Evolutionary conservation across 495 filamentous ascomycete genomes (phyloP).

Genomic region (Aspergillus coremiiformis): DNA sequence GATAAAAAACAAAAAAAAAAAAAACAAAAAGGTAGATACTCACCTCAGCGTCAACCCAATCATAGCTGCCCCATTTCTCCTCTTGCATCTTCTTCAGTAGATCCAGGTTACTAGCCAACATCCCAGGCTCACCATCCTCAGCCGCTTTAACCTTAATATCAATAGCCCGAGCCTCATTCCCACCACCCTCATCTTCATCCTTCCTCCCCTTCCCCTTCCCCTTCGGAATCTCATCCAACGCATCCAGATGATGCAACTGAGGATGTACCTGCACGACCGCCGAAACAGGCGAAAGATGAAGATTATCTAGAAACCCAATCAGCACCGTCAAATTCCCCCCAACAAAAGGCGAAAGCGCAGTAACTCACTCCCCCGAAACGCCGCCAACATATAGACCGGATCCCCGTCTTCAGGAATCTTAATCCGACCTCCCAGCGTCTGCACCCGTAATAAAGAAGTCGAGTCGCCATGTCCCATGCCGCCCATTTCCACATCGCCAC

Average conservation of each 20-base stretch:
- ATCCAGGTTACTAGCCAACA: slow-evolving; percentile 45
- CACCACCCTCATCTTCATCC: slow-evolving; percentile 40
- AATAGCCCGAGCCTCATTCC: slow-evolving; percentile 52
- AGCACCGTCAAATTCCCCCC: background rate
- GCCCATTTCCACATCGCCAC: slow-evolving; percentile 32
- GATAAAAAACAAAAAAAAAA: background rate
- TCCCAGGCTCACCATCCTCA: slow-evolving; percentile 46
- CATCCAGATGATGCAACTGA: slow-evolving; percentile 70
- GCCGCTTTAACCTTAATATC: slow-evolving; percentile 61
- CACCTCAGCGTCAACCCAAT: slow-evolving; percentile 65
- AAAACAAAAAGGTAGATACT: slow-evolving; percentile 7
- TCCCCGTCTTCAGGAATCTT: slow-evolving; percentile 48
- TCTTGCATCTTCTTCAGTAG: slow-evolving; percentile 55
- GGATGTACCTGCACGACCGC: slow-evolving; percentile 67
- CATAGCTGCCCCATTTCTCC: slow-evolving; percentile 57
- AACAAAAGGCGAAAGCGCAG: slow-evolving; percentile 1
- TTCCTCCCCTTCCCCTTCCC: slow-evolving; percentile 29
- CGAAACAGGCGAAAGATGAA: slow-evolving; percentile 61
- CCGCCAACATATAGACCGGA: slow-evolving; percentile 65
- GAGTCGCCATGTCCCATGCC: slow-evolving; percentile 31
- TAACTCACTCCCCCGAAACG: slow-evolving; percentile 55
- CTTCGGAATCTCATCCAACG: slow-evolving; percentile 45
- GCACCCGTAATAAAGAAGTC: slow-evolving; percentile 25
- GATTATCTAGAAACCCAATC: slow-evolving; percentile 39
- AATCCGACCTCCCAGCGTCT: slow-evolving; percentile 62